phyloP scores from a whole-genome alignment of 2,329 filamentous ascomycete genomes.

The Bipolaris gigantea region DNA sequence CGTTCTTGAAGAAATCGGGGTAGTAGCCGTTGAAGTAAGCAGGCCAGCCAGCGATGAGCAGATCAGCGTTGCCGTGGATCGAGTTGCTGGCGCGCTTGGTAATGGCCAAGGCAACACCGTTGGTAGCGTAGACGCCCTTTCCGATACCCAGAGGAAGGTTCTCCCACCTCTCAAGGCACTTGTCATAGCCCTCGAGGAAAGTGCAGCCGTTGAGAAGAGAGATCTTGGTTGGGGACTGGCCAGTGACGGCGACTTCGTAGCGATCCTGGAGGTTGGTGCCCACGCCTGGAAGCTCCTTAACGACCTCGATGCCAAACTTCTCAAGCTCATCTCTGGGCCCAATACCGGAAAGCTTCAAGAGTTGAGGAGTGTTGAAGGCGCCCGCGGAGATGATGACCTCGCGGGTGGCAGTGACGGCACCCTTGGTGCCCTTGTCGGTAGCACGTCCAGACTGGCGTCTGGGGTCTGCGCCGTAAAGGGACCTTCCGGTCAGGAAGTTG shows the following conservation, averaged over 20 bases:
- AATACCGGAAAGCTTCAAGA: constrained; percentile 65
- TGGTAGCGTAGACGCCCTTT: constrained; percentile 53
- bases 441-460: constrained; percentile 21
- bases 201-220: constrained; percentile 45
- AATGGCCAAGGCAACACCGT: constrained; percentile 57
- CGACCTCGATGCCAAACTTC: constrained; percentile 56
- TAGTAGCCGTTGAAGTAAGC: constrained; percentile 58
- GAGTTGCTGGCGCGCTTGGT: constrained; percentile 42
- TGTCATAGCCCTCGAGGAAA: constrained; percentile 44
- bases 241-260: constrained; percentile 53
- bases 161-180: constrained; percentile 51
- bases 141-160: constrained; percentile 32
- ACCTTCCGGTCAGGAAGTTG: constrained; percentile 45
- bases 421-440: constrained; percentile 21
- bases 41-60: constrained; percentile 58
- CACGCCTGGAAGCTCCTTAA: constrained; percentile 63
- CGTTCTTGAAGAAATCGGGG: constrained; percentile 55
- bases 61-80: constrained; percentile 52
- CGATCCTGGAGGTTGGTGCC: constrained; percentile 68
- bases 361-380: constrained; percentile 64
- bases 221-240: constrained; percentile 45
- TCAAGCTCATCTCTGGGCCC: constrained; percentile 59
- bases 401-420: constrained; percentile 29
- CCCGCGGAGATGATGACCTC: constrained; percentile 47
- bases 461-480: constrained; percentile 47